These are phyloP conservation scores for Chaetomium olivaceum DNA, from an alignment of 2,329 filamentous ascomycete species.

Conservation along the genomic window DNA sequence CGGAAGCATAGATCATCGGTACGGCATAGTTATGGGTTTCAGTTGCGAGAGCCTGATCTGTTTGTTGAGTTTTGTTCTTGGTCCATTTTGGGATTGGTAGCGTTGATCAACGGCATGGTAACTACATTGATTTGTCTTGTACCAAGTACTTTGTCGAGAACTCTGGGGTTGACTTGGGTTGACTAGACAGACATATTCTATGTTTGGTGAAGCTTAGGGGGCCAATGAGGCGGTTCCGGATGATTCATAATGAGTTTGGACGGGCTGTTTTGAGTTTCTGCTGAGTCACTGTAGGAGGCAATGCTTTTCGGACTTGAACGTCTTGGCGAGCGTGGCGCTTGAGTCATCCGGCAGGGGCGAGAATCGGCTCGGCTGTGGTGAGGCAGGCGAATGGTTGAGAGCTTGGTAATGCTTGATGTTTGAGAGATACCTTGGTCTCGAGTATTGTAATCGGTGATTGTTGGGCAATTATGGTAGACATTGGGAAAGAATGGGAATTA, in stretches of 20 bases:
- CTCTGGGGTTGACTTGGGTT: neutral
- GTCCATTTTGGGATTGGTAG: neutral
- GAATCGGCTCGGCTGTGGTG: neutral
- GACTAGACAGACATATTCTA: neutral
- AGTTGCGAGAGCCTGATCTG: neutral
- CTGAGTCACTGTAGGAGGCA: constrained; percentile 6
- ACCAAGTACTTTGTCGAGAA: neutral
- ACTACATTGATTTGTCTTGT: neutral
- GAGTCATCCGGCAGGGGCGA: constrained; percentile 9
- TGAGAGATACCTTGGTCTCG: neutral
- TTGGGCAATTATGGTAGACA: neutral
- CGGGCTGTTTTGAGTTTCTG: constrained; percentile 15
- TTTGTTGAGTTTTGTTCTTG: neutral
- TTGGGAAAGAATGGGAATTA: neutral
- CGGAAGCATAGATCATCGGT: neutral
- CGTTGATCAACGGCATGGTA: neutral
- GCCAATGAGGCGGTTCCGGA: constrained; percentile 20
- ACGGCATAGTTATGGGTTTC: neutral
- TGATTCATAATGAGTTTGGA: constrained; percentile 30
- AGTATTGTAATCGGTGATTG: neutral
- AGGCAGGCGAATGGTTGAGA: neutral
- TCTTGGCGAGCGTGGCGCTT: neutral
- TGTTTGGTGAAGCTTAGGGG: no score
- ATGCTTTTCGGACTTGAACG: neutral
- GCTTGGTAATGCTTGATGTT: neutral